Evolutionary conservation across 305 asterid genomes (phyloP), one percentile per base, ranked within the genome.

Genomic region (Fraxinus xanthoxyloides): DNA sequence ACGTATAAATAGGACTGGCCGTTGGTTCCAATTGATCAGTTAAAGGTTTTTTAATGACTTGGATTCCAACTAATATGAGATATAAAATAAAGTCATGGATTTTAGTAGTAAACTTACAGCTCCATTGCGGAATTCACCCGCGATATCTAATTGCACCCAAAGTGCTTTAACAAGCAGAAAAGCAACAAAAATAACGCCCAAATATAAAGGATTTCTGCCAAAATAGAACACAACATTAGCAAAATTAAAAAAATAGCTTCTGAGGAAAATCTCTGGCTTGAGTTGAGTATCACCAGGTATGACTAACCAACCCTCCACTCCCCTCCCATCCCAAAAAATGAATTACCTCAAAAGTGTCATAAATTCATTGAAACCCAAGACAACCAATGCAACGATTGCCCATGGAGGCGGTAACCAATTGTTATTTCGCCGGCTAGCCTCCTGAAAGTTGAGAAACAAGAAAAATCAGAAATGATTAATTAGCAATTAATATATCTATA

Each of bases 321-420:
- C 65, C 65, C 26, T 32, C 19, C 13, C 24, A 2, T n/a, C n/a
- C n/a, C n/a, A 72, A 17, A 70, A 34, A 17, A n/a, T 0, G 15
- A 72, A 65, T 59, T 88, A 95, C 99, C 98, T 97, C 82, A 97
- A 90, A 79, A 97, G 94, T 69, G 99, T 97, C 99, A 97, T 95
- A 86, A 97, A 95, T 82, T 97, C 99, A 86, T 97, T 97, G 85
- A 97, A 93, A 35, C 99, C 99, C 88, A 97, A 89, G 80, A 97
- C 82, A 80, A 90, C 86, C 87, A 97, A 69, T 48, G 98, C 99
- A 38, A 83, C 85, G 32, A 97, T 92, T 82, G 98, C 99, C 99
- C 99, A 97, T 67, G 98, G 97, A 85, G 99, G 99, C 72, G 99
- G 99, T 67, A 97, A 82, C 97, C 97, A 93, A 89, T 93, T 93